phyloP scores from a whole-genome alignment of 306 rosid species.

The Cucumis melo region DNA sequence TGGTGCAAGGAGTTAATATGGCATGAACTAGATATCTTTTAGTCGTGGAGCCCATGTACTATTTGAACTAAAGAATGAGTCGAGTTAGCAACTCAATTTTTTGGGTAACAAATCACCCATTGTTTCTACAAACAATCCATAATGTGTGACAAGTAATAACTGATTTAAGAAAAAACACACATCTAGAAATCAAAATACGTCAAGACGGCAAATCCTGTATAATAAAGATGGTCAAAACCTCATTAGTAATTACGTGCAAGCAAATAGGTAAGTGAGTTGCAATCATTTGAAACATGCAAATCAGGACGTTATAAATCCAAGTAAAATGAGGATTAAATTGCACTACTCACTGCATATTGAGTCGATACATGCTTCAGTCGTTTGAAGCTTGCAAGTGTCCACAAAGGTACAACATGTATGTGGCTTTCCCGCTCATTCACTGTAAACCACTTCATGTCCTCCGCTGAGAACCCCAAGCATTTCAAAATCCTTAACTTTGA shows the following conservation, averaged over 20 bases:
- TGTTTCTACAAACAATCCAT: neutral
- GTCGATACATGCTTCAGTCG: conserved; percentile 69
- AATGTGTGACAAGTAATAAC: neutral
- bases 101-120: neutral
- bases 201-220: neutral
- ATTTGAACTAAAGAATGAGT: no score
- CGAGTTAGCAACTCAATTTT: no score
- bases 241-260: neutral
- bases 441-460: conserved; percentile 88
- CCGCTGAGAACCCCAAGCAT: conserved; percentile 63
- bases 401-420: conserved; percentile 86
- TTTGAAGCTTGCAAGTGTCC: conserved; percentile 92
- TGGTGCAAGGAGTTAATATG: no score
- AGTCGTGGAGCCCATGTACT: no score
- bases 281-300: neutral
- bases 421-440: conserved; percentile 76
- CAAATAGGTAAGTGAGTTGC: neutral
- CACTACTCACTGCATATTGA: conserved; percentile 53
- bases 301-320: neutral
- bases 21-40: no score
- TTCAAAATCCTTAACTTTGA: conserved; percentile 64
- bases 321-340: neutral
- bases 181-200: neutral
- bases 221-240: neutral
- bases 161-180: neutral